phyloP scores from a whole-genome alignment of 1,284 basidiomycete species.

The Ganoderma boninense region DNA sequence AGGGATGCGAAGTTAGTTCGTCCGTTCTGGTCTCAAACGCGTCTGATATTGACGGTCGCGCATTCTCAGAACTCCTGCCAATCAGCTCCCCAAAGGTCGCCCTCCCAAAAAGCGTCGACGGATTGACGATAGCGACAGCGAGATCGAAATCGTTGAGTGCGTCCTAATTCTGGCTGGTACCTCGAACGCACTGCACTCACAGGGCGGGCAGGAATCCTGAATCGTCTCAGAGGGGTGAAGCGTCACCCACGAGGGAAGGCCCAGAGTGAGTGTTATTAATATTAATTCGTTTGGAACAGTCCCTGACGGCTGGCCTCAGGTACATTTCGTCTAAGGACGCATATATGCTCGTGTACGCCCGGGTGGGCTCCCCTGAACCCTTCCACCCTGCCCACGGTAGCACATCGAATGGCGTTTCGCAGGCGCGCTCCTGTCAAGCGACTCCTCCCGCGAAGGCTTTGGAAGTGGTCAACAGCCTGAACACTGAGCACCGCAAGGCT shows the following conservation, averaged over 20 bases:
- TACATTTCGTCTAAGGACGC: conserved; percentile 77
- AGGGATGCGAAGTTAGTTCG: conserved; percentile 25
- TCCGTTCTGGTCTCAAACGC: neutral
- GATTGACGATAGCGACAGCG: conserved; percentile 71
- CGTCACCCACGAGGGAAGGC: conserved; percentile 20
- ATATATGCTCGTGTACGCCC: conserved; percentile 92
- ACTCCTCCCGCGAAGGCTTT: conserved; percentile 61
- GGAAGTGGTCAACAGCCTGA: conserved; percentile 62
- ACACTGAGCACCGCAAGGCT: conserved; percentile 58
- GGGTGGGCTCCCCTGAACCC: conserved; percentile 31
- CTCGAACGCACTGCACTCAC: neutral
- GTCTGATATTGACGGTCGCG: conserved; percentile 4
- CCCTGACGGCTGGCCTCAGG: conserved; percentile 25
- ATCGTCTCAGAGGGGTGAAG: conserved; percentile 15
- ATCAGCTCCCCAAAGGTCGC: conserved; percentile 30
- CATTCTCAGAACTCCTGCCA: conserved; percentile 32
- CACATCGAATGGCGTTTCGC: neutral
- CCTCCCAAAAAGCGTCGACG: conserved; percentile 52
- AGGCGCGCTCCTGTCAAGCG: neutral
- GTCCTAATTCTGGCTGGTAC: conserved; percentile 7
- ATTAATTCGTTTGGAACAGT: neutral
- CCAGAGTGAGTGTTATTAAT: conserved; percentile 30
- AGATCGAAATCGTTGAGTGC: conserved; percentile 49
- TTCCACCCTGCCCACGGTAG: conserved; percentile 7
- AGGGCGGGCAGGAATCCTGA: conserved; percentile 12